Evolutionary conservation across 331 rosid species (phyloP).

Genomic region (Pyracantha coccinea): DNA sequence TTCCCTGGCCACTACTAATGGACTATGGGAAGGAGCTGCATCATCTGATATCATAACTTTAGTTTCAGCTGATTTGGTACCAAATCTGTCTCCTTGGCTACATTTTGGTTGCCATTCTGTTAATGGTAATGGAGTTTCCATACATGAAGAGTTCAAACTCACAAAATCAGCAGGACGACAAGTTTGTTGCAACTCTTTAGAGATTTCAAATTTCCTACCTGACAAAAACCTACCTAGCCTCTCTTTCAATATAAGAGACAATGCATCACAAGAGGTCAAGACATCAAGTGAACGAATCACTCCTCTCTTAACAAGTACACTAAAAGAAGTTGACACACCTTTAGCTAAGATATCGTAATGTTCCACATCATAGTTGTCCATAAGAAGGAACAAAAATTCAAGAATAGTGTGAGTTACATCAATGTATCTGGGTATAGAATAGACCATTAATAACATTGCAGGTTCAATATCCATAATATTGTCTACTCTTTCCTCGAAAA

Average conservation of each 20-base stretch:
- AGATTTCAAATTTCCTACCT: not conserved
- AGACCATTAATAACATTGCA: slow-evolving; percentile 61
- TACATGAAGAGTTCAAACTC: not conserved
- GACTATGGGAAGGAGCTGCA: too few relatives aligned
- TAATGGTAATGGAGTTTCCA: slow-evolving; percentile 4
- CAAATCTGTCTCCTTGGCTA: not conserved
- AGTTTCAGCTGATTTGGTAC: too few relatives aligned
- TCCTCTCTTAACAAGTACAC: slow-evolving; percentile 32
- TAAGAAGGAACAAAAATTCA: slow-evolving; percentile 57
- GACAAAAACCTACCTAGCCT: slow-evolving; percentile 19
- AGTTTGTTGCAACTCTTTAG: not conserved
- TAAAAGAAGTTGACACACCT: slow-evolving; percentile 56
- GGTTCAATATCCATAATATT: slow-evolving; percentile 82
- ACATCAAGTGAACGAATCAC: slow-evolving; percentile 53
- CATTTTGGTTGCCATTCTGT: not conserved
- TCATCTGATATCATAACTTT: too few relatives aligned
- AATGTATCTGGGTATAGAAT: slow-evolving; percentile 48
- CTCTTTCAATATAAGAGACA: slow-evolving; percentile 33
- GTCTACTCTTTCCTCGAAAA: slow-evolving; percentile 46
- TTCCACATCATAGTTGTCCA: slow-evolving; percentile 57
- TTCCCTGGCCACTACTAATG: too few relatives aligned
- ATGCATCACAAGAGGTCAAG: slow-evolving; percentile 40
- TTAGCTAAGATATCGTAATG: slow-evolving; percentile 33
- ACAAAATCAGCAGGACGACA: not conserved
- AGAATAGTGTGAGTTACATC: slow-evolving; percentile 53